A percentile compares a stretch with the other conserved stretches of the same genome.
These are phyloP conservation scores for Globisporangium carolinianum DNA, from an alignment of 352 stramenopile species.

Conservation along the genomic window DNA sequence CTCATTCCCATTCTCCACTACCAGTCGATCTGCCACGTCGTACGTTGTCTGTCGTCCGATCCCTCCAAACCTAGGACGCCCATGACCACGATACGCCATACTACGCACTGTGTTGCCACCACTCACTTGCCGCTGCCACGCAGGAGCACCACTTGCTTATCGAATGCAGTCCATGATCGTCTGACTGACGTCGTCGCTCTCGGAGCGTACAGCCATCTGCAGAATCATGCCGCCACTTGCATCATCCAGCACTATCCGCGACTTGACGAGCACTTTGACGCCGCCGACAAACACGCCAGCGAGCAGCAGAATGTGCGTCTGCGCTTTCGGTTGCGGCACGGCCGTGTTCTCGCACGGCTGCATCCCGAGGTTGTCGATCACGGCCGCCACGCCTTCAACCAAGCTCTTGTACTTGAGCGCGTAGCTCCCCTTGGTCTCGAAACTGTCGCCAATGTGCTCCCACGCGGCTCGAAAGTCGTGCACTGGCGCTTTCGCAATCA, in stretches of 20 bases:
- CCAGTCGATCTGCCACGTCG: too few species aligned
- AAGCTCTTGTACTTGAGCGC: slow-evolving; percentile 96
- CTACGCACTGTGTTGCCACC: too few species aligned
- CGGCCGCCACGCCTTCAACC: slow-evolving; percentile 91
- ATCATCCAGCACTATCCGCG: slow-evolving; percentile 91
- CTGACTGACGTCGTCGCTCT: slow-evolving; percentile 91
- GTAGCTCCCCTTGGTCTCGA: slow-evolving; percentile 96
- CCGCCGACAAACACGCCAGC: slow-evolving; percentile 95
- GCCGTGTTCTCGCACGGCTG: slow-evolving; percentile 94
- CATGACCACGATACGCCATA: too few species aligned
- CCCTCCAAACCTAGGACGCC: too few species aligned
- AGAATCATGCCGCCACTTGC: slow-evolving; percentile 87
- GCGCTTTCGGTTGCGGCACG: slow-evolving; percentile 79
- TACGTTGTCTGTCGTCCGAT: too few species aligned
- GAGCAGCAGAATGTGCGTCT: slow-evolving; percentile 95
- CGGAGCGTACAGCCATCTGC: slow-evolving; percentile 95
- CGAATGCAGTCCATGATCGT: slow-evolving; percentile 97
- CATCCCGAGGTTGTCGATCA: slow-evolving; percentile 98
- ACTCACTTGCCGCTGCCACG: too few species aligned
- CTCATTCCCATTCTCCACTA: too few species aligned
- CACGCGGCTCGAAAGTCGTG: slow-evolving; percentile 95
- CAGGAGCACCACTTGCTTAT: too few species aligned
- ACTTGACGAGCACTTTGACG: slow-evolving; percentile 93
- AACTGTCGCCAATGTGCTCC: slow-evolving; percentile 92
- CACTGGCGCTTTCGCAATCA: slow-evolving; percentile 96